Percentiles rank a stretch among this genome's conserved stretches.
These are phyloP conservation scores for Articulospora tetracladia DNA, from an alignment of 495 filamentous ascomycete genomes.

Conservation along the genomic window DNA sequence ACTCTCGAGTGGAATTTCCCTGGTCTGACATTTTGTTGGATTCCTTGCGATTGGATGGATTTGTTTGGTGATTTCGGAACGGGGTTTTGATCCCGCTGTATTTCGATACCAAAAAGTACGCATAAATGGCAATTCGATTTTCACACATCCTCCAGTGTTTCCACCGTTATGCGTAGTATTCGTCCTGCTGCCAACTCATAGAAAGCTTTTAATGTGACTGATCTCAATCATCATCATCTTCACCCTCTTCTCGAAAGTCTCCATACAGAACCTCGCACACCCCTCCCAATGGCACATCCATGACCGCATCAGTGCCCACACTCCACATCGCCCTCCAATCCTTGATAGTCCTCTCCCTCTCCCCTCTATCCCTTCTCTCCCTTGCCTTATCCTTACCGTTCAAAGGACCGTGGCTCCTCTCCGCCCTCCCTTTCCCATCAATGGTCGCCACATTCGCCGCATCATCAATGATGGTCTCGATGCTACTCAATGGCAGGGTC, in stretches of 20 bases:
- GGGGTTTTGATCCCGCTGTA: slow-evolving; percentile 5
- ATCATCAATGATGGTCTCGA: slow-evolving; percentile 92
- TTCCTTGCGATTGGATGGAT: slow-evolving; percentile 31
- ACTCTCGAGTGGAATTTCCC: slow-evolving; percentile 53
- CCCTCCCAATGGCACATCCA: slow-evolving; percentile 94
- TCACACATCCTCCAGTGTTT: too few relatives aligned
- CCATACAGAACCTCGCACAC: slow-evolving; percentile 93
- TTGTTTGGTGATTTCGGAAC: slow-evolving; percentile 21
- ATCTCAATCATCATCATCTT: slow-evolving; percentile 16
- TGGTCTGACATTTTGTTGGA: slow-evolving; percentile 46
- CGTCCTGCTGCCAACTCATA: too few relatives aligned
- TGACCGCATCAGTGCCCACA: slow-evolving; percentile 91
- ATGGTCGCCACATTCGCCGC: slow-evolving; percentile 81
- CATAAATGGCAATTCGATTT: too few relatives aligned
- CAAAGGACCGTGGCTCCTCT: slow-evolving; percentile 47
- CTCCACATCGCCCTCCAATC: slow-evolving; percentile 84
- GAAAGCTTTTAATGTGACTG: too few relatives aligned
- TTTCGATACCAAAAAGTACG: too few relatives aligned
- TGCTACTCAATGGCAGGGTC: slow-evolving; percentile 72
- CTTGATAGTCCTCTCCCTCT: slow-evolving; percentile 21
- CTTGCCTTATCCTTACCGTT: slow-evolving; percentile 42
- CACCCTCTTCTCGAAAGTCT: slow-evolving; percentile 36
- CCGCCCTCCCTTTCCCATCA: slow-evolving; percentile 59
- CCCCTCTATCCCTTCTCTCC: slow-evolving; percentile 24
- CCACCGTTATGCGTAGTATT: too few relatives aligned